A percentile compares a stretch with the other conserved stretches of the same genome.
These are phyloP conservation scores for Trichoderma sp. DNA, from an alignment of 2,329 filamentous ascomycete species.

Conservation along the genomic window DNA sequence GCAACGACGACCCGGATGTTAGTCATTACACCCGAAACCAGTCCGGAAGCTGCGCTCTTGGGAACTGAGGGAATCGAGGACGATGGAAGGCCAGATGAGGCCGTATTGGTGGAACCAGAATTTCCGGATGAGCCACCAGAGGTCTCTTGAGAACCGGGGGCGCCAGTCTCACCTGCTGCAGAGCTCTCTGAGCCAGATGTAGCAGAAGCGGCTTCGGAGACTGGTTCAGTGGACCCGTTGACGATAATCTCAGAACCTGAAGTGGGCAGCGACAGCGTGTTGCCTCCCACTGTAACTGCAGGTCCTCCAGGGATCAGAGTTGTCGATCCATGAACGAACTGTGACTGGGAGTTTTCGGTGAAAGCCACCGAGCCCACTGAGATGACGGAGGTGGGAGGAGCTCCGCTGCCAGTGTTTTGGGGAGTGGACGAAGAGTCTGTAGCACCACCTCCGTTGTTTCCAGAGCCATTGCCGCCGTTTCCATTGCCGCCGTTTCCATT, in stretches of 20 bases:
- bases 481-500: background rate
- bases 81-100: conserved; percentile 11
- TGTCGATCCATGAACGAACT: conserved; percentile 7
- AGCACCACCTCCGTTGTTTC: background rate
- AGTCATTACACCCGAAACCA: background rate
- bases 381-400: background rate
- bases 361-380: conserved; percentile 15
- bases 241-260: conserved; percentile 3
- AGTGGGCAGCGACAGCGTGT: conserved; percentile 14
- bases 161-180: background rate
- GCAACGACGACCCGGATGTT: conserved; percentile 2
- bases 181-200: conserved; percentile 1
- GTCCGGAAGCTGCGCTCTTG: background rate
- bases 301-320: conserved; percentile 19
- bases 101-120: background rate
- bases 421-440: background rate
- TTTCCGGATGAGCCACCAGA: background rate
- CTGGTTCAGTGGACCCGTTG: conserved; percentile 10
- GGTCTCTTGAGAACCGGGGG: background rate
- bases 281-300: conserved; percentile 19
- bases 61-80: background rate
- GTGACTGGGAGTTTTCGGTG: conserved; percentile 23
- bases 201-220: background rate
- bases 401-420: background rate
- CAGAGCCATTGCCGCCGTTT: background rate